Percentiles rank a stretch among this genome's conserved stretches.
phyloP scores from a whole-genome alignment of 2,329 filamentous ascomycete genomes.

The Stachybotrys elegans region DNA sequence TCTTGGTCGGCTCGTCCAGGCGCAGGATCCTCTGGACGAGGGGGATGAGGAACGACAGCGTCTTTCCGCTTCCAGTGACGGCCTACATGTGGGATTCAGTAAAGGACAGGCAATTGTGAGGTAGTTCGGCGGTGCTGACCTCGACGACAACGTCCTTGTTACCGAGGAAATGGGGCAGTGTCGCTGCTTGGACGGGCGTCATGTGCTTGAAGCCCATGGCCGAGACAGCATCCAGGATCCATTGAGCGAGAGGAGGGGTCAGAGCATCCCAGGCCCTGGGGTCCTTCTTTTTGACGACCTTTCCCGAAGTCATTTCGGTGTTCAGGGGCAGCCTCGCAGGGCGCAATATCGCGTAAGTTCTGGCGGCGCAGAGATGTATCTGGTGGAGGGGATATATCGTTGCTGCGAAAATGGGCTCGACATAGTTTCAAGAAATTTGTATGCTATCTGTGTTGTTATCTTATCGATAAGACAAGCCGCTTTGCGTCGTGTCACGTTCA shows the following conservation, averaged over 20 bases:
- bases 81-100: conserved; percentile 41
- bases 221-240: conserved; percentile 78
- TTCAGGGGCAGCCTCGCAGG: no score
- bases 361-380: not conserved
- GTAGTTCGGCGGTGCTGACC: conserved; percentile 29
- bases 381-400: not conserved
- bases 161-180: conserved; percentile 80
- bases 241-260: conserved; percentile 44
- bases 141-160: conserved; percentile 93
- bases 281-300: conserved; percentile 35
- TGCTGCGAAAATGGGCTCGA: conserved; percentile 1
- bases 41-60: conserved; percentile 78
- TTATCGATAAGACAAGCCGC: conserved; percentile 8
- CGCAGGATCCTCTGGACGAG: conserved; percentile 77
- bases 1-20: conserved; percentile 76
- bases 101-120: conserved; percentile 1
- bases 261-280: conserved; percentile 40
- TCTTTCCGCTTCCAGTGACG: conserved; percentile 89
- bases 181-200: conserved; percentile 92
- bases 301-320: conserved; percentile 31
- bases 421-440: conserved; percentile 5
- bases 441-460: not conserved
- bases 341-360: not conserved
- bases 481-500: no score
- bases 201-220: conserved; percentile 83